phyloP scores from a whole-genome alignment of 208 protist species.

The Balamuthia mandrillaris region DNA sequence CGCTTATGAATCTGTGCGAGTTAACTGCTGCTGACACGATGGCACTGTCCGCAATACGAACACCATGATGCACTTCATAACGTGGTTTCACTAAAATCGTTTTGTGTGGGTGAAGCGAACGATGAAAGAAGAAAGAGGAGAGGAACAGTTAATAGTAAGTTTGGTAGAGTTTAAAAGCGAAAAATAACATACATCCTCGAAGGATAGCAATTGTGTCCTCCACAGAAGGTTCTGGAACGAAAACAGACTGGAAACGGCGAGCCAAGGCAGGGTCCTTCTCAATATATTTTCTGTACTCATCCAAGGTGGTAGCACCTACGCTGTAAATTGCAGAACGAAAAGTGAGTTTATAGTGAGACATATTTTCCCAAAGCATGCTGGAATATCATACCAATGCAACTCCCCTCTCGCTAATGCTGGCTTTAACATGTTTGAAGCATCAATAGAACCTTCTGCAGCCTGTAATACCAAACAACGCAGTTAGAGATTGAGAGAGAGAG shows the following conservation, averaged over 20 bases:
- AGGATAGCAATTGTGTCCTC: slow-evolving; percentile 96
- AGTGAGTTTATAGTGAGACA: not conserved
- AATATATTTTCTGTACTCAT: slow-evolving; percentile 95
- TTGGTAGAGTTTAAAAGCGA: too few species aligned
- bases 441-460: slow-evolving; percentile 65
- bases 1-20: slow-evolving; percentile 90
- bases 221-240: slow-evolving; percentile 91
- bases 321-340: slow-evolving; percentile 33
- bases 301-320: slow-evolving; percentile 95
- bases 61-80: slow-evolving; percentile 79
- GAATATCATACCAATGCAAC: slow-evolving; percentile 67
- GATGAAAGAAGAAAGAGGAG: not conserved
- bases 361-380: too few species aligned
- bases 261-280: slow-evolving; percentile 97
- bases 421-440: slow-evolving; percentile 94
- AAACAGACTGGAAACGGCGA: slow-evolving; percentile 95
- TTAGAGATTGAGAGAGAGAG: not conserved
- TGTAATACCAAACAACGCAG: not conserved
- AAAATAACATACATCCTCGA: slow-evolving; percentile 50
- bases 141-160: too few species aligned
- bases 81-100: slow-evolving; percentile 64
- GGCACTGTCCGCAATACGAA: slow-evolving; percentile 77
- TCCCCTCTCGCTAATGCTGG: slow-evolving; percentile 94
- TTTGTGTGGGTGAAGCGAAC: not conserved
- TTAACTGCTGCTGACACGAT: slow-evolving; percentile 79